Evolutionary conservation across 768 basidiomycete genomes (phyloP), one percentile per base, ranked within the genome.

Genomic region (Leccinum ochraceum): DNA sequence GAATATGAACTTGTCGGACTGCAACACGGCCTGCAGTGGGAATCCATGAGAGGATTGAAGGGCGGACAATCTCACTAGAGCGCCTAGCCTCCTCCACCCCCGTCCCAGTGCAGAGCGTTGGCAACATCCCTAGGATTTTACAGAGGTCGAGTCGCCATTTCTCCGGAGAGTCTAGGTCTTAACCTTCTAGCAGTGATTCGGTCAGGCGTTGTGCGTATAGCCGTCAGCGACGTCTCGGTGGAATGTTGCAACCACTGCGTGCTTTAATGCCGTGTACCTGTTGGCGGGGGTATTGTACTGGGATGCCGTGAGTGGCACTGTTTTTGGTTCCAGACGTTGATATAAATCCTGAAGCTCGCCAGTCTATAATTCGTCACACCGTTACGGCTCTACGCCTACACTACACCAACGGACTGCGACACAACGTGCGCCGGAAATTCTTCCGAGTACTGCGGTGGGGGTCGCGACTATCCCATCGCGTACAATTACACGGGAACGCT

Each of bases 51-150:
- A 92, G 69, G 69, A 71, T 3, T 90, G 88, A 66, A 89, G 89
- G 53, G 85, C 82, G 2, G 83, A 81, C 2, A 72, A 77, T 68
- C 90, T 4, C 90, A 84, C 74, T 84, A 80, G 81, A 88, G 80
- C 62, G 88, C 72, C 32, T 56, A 76, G 11, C 85, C 88, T 28
- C 84, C 89, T 13, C 65, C 84, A 0, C 72, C 81, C 16, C 88
- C 90, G 30, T 8, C 32, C 32, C 32, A 24, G 79, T 82, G 0
- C 76, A 81, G 5, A 81, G 71, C 53, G 80, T 87, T 32, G 88
- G 87, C 6, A 76, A 81, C 75, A 9, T 86, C 85, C 0, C 79
- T 91, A 32, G 90, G 90, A 17, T 92, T 90, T 70, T 90, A 83
- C 75, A 86, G 76, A 30, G 30, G 89, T 36, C 88, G 66, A 60